A percentile compares a stretch with the other conserved stretches of the same genome.
phyloP scores from a whole-genome alignment of 306 rosid species.

The Fragaria ananassa region DNA sequence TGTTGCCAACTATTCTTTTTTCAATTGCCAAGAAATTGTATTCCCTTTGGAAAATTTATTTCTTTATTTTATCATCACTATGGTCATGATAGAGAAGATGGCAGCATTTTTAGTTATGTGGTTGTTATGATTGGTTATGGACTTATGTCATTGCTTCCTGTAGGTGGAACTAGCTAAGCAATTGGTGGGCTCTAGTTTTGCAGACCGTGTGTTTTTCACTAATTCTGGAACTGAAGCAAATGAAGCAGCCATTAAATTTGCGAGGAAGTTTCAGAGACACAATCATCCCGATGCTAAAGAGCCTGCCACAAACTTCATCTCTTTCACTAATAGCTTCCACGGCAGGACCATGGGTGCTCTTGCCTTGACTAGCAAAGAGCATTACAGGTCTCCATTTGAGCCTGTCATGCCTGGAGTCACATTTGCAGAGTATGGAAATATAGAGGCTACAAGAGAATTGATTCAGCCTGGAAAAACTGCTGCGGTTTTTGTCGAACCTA shows the following conservation, averaged over 20 bases:
- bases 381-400: conserved; percentile 82
- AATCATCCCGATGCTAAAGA: conserved; percentile 40
- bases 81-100: background rate
- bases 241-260: conserved; percentile 91
- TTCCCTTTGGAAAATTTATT: background rate
- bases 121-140: background rate
- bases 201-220: conserved; percentile 79
- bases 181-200: conserved; percentile 67
- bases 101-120: background rate
- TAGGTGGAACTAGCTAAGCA: conserved; percentile 84
- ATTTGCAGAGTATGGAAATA: conserved; percentile 76
- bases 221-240: conserved; percentile 97
- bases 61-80: background rate
- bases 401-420: conserved; percentile 97
- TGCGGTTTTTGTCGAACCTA: conserved; percentile 87
- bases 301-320: conserved; percentile 64
- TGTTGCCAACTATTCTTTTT: background rate
- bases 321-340: conserved; percentile 82
- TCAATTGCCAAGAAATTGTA: conserved; percentile 5
- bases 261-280: conserved; percentile 77
- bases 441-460: conserved; percentile 52
- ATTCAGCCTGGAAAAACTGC: conserved; percentile 69
- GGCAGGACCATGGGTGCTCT: conserved; percentile 95
- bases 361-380: conserved; percentile 92
- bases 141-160: conserved; percentile 23